phyloP scores from a whole-genome alignment of 1,284 basidiomycete genomes.

The Tetrapyrgos nigripes region DNA sequence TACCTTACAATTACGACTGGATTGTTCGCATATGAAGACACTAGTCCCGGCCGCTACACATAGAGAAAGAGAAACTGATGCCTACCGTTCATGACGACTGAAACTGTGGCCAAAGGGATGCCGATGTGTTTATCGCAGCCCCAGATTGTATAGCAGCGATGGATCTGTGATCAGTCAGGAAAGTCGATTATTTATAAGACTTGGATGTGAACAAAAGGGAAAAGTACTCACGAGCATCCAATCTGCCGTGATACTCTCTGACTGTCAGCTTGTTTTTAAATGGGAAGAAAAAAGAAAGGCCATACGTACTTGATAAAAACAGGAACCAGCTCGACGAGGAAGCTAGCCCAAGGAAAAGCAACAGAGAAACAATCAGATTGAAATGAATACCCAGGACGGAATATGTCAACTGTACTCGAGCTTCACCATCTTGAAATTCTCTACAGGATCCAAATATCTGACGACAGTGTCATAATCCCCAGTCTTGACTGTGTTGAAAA shows the following conservation, averaged over 20 bases:
- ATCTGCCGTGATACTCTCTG: neutral
- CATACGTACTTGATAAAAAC: neutral
- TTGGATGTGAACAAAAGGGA: neutral
- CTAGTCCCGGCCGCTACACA: neutral
- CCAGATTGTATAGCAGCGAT: slow-evolving; percentile 9
- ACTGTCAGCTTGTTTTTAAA: neutral
- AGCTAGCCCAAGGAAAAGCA: neutral
- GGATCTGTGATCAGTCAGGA: neutral
- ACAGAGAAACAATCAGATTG: neutral
- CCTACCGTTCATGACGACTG: neutral
- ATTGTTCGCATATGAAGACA: neutral
- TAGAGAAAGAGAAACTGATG: neutral
- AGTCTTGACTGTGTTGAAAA: neutral
- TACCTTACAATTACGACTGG: no score
- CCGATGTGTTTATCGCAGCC: neutral
- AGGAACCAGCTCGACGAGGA: neutral
- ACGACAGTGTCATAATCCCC: neutral
- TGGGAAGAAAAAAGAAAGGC: neutral
- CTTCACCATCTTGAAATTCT: neutral
- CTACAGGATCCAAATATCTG: neutral
- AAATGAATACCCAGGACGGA: neutral
- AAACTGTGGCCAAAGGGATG: neutral
- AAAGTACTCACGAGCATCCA: slow-evolving; percentile 1
- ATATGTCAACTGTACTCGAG: neutral
- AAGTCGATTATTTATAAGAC: neutral